Evolutionary conservation across 2,329 filamentous ascomycete species (phyloP).

Genomic region (Thyridium curvatum): DNA sequence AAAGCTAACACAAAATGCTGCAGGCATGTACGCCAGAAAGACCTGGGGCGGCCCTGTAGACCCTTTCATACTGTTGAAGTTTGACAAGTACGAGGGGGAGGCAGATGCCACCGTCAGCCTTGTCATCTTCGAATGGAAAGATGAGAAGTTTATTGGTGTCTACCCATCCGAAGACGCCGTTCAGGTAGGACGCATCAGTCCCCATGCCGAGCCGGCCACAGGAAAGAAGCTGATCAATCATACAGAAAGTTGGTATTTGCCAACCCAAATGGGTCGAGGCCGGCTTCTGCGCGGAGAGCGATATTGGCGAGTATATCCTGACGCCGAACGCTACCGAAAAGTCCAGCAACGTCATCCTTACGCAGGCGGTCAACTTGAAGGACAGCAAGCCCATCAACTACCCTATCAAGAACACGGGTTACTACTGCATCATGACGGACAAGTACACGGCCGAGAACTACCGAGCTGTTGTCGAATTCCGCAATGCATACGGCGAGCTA

Average conservation of each 20-base stretch:
- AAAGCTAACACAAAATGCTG: conserved; percentile 13
- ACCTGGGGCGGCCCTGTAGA: conserved; percentile 84
- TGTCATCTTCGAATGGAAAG: conserved; percentile 91
- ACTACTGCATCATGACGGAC: conserved; percentile 86
- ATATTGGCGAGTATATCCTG: conserved; percentile 81
- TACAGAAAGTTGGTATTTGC: conserved; percentile 56
- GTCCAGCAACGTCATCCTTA: conserved; percentile 68
- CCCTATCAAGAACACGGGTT: conserved; percentile 81
- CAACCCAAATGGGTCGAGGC: conserved; percentile 61
- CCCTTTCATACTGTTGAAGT: conserved; percentile 83
- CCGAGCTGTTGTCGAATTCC: conserved; percentile 78
- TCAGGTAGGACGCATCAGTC: conserved; percentile 35
- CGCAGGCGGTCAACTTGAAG: conserved; percentile 76
- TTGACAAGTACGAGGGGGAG: conserved; percentile 53
- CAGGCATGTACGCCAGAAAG: conserved; percentile 88
- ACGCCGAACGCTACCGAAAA: conserved; percentile 66
- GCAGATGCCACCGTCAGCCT: conserved; percentile 74
- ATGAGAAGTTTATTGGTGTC: conserved; percentile 72
- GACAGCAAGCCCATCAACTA: conserved; percentile 72
- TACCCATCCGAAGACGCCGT: conserved; percentile 46
- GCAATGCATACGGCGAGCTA: conserved; percentile 94
- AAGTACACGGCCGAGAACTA: conserved; percentile 65
- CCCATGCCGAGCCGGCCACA: conserved; percentile 3
- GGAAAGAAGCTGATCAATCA: conserved; percentile 19
- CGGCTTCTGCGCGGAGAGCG: conserved; percentile 67